Conservation (phyloP, 2,329 filamentous ascomycete species). For the Pleoardoris graminearum region DNA sequence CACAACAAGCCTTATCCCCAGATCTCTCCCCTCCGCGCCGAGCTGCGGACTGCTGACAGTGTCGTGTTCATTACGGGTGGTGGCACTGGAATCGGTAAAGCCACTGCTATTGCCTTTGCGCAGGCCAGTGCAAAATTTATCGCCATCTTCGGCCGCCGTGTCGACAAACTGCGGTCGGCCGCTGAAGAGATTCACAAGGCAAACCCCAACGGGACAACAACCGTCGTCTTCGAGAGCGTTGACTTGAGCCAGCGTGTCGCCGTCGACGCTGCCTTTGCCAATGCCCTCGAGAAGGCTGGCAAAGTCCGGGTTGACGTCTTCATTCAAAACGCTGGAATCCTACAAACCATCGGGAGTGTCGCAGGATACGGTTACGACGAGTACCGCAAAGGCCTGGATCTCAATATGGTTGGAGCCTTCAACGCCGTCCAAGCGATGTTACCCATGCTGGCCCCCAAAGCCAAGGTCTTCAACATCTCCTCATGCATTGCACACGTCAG, state of each 20-base stretch:
- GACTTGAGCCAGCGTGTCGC: conserved; percentile 12
- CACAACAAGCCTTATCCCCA: conserved; percentile 43
- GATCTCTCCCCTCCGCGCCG: conserved; percentile 47
- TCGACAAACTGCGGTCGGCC: conserved; percentile 33
- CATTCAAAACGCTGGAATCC: conserved; percentile 11
- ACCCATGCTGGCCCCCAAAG: conserved; percentile 8
- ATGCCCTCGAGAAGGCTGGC: conserved; percentile 8
- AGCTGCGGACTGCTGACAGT: conserved; percentile 48
- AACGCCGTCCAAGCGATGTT: conserved; percentile 17
- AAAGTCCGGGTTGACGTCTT: conserved; percentile 11
- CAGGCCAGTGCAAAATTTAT: conserved; percentile 48
- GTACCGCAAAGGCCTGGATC: conserved; percentile 4
- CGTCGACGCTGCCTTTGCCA: conserved; percentile 11
- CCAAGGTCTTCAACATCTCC: conserved; percentile 18
- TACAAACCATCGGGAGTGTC: conserved; percentile 6
- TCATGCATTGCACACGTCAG: conserved; percentile 11
- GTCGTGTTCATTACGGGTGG: conserved; percentile 45
- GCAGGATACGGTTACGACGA: conserved; percentile 11
- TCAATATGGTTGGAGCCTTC: conserved; percentile 20
- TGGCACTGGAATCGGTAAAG: conserved; percentile 50
- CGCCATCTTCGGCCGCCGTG: conserved; percentile 47
- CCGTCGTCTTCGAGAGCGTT: conserved; percentile 11
- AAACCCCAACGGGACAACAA: conserved; percentile 31
- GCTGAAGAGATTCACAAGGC: conserved; percentile 21
- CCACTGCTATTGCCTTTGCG: conserved; percentile 48